phyloP scores from a whole-genome alignment of 306 rosid species.

The Cucurbita moschata region DNA sequence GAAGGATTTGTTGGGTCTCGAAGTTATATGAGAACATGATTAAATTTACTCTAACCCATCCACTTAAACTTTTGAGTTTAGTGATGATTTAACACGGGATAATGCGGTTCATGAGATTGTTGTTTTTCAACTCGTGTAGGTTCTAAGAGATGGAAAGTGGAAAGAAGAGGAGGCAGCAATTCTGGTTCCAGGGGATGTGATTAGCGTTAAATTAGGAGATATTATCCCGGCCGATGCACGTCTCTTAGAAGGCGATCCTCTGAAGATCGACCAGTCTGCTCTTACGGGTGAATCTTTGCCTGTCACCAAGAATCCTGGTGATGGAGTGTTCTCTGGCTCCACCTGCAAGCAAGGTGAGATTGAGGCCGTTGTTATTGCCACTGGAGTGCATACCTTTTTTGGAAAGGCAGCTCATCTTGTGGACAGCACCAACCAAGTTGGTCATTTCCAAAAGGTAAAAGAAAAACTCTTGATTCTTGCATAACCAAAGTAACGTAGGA shows the following conservation, averaged over 20 bases:
- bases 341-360: slow-evolving; percentile 94
- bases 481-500: background rate
- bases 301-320: slow-evolving; percentile 58
- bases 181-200: slow-evolving; percentile 82
- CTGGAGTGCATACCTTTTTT: slow-evolving; percentile 86
- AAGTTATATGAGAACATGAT: background rate
- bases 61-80: background rate
- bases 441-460: slow-evolving; percentile 80
- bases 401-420: slow-evolving; percentile 97
- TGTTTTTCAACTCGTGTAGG: slow-evolving; percentile 19
- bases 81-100: background rate
- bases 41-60: background rate
- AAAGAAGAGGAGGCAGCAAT: slow-evolving; percentile 59
- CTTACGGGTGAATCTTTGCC: slow-evolving; percentile 92
- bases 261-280: slow-evolving; percentile 83
- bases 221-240: slow-evolving; percentile 89
- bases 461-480: background rate
- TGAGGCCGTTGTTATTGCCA: slow-evolving; percentile 85
- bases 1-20: background rate
- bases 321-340: slow-evolving; percentile 76
- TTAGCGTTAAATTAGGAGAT: slow-evolving; percentile 89
- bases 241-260: slow-evolving; percentile 76
- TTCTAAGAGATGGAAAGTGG: slow-evolving; percentile 79
- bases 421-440: slow-evolving; percentile 87
- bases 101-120: background rate